Conservation (phyloP, 208 protist species). For the Trypanosoma cruzi region DNA sequence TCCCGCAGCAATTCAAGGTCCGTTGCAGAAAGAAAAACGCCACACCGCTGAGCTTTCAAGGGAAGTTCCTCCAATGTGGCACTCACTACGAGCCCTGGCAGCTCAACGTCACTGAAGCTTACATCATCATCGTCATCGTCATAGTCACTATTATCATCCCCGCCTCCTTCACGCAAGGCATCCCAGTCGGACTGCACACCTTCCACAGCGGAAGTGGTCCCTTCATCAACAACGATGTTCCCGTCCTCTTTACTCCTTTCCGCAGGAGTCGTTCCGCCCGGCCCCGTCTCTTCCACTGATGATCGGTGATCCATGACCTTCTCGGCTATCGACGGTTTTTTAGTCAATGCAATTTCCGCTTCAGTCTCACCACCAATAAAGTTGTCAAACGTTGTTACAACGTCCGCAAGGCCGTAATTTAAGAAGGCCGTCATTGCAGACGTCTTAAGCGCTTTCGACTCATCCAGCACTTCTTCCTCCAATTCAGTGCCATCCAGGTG, state of each 20-base stretch:
- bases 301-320: neutral
- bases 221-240: neutral
- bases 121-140: neutral
- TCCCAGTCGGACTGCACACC: neutral
- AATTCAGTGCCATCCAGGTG: conserved; percentile 27
- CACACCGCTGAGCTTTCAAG: neutral
- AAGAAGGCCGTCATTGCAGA: conserved; percentile 51
- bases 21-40: conserved; percentile 12
- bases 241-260: neutral
- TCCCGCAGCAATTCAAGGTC: conserved; percentile 20
- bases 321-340: neutral
- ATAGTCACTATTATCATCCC: neutral
- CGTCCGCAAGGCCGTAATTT: conserved; percentile 28
- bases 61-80: neutral
- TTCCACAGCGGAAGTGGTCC: neutral
- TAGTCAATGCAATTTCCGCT: neutral
- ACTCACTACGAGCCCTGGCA: conserved; percentile 12
- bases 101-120: conserved; percentile 8
- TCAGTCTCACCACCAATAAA: conserved; percentile 27
- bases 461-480: conserved; percentile 30
- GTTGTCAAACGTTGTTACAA: conserved; percentile 55
- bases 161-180: neutral
- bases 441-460: conserved; percentile 38
- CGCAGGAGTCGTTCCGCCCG: neutral
- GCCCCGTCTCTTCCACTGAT: neutral